Conservation (phyloP, 805 yeast species). For the Yamadazyma takamatsuzukensis region DNA sequence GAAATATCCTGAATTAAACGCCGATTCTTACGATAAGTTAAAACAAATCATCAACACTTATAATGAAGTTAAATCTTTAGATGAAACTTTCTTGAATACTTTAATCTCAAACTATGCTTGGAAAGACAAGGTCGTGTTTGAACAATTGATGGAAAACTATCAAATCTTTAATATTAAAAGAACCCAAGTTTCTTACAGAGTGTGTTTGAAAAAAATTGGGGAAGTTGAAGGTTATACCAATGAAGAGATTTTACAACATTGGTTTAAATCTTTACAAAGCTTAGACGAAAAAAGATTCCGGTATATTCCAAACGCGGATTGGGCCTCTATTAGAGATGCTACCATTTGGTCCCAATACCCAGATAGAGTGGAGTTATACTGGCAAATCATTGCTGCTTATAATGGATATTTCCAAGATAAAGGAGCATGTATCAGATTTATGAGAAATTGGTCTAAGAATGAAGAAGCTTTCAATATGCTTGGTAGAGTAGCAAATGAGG, state of each 20-base stretch:
- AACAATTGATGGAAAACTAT: slow-evolving; percentile 60
- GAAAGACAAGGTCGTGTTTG: slow-evolving; percentile 63
- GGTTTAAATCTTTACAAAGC: slow-evolving; percentile 47
- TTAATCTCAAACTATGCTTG: slow-evolving; percentile 65
- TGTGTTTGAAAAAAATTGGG: slow-evolving; percentile 69
- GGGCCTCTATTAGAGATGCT: slow-evolving; percentile 81
- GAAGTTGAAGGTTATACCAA: slow-evolving; percentile 49
- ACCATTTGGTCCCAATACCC: slow-evolving; percentile 48
- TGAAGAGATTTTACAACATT: slow-evolving; percentile 51
- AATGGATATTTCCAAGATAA: slow-evolving; percentile 39
- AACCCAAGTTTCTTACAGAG: slow-evolving; percentile 69
- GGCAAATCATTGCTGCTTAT: slow-evolving; percentile 50
- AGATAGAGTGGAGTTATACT: slow-evolving; percentile 51
- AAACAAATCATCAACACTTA: slow-evolving; percentile 55
- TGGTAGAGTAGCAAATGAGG: too few species aligned
- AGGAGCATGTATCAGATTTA: slow-evolving; percentile 27
- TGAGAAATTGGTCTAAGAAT: slow-evolving; percentile 20
- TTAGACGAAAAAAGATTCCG: slow-evolving; percentile 54
- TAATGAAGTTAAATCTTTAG: slow-evolving; percentile 54
- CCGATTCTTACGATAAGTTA: slow-evolving; percentile 55
- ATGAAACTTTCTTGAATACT: slow-evolving; percentile 80
- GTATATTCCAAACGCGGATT: slow-evolving; percentile 77
- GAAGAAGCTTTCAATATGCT: slow-evolving; percentile 17
- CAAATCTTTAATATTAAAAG: slow-evolving; percentile 52
- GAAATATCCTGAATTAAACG: slow-evolving; percentile 47